These are phyloP conservation scores for Colletotrichum shisoi DNA, from an alignment of 2,329 filamentous ascomycete genomes.

Conservation along the genomic window DNA sequence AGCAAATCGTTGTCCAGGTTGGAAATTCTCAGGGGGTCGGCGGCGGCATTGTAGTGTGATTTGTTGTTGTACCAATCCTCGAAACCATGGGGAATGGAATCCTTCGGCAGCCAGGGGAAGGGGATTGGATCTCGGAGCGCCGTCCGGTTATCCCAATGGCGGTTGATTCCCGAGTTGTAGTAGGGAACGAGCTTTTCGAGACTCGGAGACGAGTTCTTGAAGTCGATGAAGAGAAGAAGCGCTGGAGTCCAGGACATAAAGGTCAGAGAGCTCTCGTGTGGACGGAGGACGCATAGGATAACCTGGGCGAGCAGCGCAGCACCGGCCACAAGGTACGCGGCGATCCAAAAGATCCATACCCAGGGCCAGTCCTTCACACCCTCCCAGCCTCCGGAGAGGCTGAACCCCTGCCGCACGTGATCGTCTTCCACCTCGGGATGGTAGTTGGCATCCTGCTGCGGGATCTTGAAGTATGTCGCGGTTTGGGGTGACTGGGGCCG, in stretches of 20 bases:
- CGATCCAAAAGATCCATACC: not conserved
- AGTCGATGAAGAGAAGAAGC: slow-evolving; percentile 49
- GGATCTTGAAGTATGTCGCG: not conserved
- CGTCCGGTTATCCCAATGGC: slow-evolving; percentile 45
- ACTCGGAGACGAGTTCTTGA: slow-evolving; percentile 43
- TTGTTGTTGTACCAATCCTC: slow-evolving; percentile 45
- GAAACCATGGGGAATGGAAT: slow-evolving; percentile 35
- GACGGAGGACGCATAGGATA: slow-evolving; percentile 41
- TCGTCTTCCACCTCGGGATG: not conserved
- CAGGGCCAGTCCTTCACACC: not conserved
- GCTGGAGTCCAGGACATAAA: slow-evolving; percentile 50
- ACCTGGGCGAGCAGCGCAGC: not conserved
- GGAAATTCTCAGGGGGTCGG: slow-evolving; percentile 47
- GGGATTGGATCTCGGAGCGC: slow-evolving; percentile 42
- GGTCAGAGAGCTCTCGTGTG: slow-evolving; percentile 45
- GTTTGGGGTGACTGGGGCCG: not conserved
- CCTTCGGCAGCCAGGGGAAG: slow-evolving; percentile 44
- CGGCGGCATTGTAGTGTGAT: slow-evolving; percentile 45
- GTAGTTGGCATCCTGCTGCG: not conserved
- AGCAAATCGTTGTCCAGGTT: slow-evolving; percentile 46
- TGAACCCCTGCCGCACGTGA: not conserved
- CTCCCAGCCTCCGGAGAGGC: not conserved
- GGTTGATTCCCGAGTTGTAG: slow-evolving; percentile 41
- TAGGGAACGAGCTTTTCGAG: slow-evolving; percentile 43
- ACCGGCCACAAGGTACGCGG: not conserved